Conservation (phyloP, 768 basidiomycete genomes). For the Termitomyces sp. region DNA sequence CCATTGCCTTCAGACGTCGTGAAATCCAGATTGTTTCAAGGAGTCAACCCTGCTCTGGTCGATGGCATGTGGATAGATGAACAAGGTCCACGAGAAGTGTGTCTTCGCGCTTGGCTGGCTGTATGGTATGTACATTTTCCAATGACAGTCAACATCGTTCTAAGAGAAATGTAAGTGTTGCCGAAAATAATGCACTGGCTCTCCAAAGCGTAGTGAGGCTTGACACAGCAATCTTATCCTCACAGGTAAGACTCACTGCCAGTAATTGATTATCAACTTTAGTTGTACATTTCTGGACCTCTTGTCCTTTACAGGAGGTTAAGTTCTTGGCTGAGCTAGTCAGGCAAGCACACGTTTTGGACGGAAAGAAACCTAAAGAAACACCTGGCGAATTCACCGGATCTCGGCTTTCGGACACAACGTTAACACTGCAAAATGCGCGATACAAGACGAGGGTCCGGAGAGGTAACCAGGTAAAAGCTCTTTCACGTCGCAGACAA, state of each 20-base stretch:
- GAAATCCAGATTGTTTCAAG: slow-evolving; percentile 13
- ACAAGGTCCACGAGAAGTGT: slow-evolving; percentile 23
- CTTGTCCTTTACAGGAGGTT: slow-evolving; percentile 27
- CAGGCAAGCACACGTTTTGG: slow-evolving; percentile 31
- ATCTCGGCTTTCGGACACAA: slow-evolving; percentile 26
- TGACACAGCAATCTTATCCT: slow-evolving; percentile 22
- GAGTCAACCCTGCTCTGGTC: slow-evolving; percentile 18
- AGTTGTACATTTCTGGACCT: background rate
- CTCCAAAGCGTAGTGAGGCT: slow-evolving; percentile 15
- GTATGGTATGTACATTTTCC: slow-evolving; percentile 26
- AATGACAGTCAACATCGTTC: background rate
- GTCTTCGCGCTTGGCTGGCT: slow-evolving; percentile 39
- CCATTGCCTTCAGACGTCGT: slow-evolving; percentile 28
- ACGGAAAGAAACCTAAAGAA: slow-evolving; percentile 31
- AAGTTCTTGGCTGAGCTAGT: slow-evolving; percentile 29
- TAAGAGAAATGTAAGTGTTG: slow-evolving; percentile 23
- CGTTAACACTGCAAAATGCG: slow-evolving; percentile 32
- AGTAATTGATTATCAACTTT: background rate
- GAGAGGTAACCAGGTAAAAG: slow-evolving; percentile 33
- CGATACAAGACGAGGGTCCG: slow-evolving; percentile 43
- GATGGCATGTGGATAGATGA: slow-evolving; percentile 30
- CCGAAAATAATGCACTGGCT: slow-evolving; percentile 8
- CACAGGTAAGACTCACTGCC: slow-evolving; percentile 18
- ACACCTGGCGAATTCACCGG: slow-evolving; percentile 32
- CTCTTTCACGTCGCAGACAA: background rate